Base-by-base conservation (phyloP, 495 filamentous ascomycete species). In the Alectoria sarmentosa region DNA sequence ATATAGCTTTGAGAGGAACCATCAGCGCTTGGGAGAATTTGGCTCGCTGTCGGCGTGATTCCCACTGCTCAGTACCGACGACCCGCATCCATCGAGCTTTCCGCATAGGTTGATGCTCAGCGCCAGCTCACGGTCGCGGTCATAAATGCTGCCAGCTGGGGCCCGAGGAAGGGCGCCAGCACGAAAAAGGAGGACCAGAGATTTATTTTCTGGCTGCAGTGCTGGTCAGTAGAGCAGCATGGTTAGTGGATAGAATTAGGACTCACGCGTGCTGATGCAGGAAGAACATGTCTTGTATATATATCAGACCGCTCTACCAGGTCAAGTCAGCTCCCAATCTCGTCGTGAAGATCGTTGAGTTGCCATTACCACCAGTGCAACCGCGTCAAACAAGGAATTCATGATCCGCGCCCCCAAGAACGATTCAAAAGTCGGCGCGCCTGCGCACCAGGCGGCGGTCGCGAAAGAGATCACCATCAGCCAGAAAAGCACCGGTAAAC, bases 271-370 rank as follows among this genome's bases (percentile, higher is more conserved):
- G 82, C 63, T 87, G 83, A 64, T 87, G 84, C 71, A 86, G 80
- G 76, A 83, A 88, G 74, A 86, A 88, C 59, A 86, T 77, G 72
- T 87, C 85, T 67, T 86, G 83, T 67, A 87, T 82, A 68, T 81
- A 85, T 75, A 86, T 84, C 26, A 88, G 74, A 1, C 83, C 84
- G 32, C 82, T 82, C 68, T 77, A 70, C n/a, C n/a, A n/a, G n/a
- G n/a, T n/a, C n/a, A n/a, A n/a, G n/a, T n/a, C n/a, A n/a, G n/a
- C n/a, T n/a, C n/a, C n/a, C n/a, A n/a, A n/a, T n/a, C n/a, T n/a
- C n/a, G n/a, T 49, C 46, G 3, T 26, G 46, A 1, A 1, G 14
- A 8, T 6, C 23, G n/a, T 13, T 15, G 30, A 36, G 9, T 9
- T 17, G 3, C 54, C 4, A 69, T 61, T 48, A 75, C 73, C 5